These are phyloP conservation scores for Terfezia boudieri DNA, from an alignment of 495 filamentous ascomycete species.

Conservation along the genomic window DNA sequence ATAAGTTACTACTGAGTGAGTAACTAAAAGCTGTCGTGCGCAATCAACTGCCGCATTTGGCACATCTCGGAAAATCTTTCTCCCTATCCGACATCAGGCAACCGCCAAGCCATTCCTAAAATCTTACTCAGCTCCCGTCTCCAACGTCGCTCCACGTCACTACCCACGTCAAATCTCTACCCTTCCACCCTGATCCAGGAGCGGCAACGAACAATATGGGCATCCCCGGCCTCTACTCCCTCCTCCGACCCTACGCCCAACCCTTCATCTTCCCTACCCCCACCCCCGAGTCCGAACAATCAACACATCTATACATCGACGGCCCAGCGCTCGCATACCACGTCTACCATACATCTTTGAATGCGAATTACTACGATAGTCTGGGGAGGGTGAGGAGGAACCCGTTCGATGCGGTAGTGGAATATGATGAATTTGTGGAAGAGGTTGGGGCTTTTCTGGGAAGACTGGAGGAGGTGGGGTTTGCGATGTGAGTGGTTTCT, in stretches of 20 bases:
- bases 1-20: too few species aligned
- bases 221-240: constrained; percentile 37
- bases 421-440: constrained; percentile 36
- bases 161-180: too few species aligned
- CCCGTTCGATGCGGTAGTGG: constrained; percentile 32
- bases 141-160: too few species aligned
- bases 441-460: constrained; percentile 40
- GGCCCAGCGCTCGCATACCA: constrained; percentile 56
- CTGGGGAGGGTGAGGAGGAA: constrained; percentile 5
- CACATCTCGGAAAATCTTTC: too few species aligned
- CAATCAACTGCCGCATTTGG: too few species aligned
- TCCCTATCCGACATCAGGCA: too few species aligned
- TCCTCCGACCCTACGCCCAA: constrained; percentile 35
- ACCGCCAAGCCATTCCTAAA: too few species aligned
- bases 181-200: too few species aligned
- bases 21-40: too few species aligned
- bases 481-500: constrained; percentile 42
- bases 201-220: constrained; percentile 35
- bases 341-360: constrained; percentile 34
- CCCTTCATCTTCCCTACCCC: constrained; percentile 23
- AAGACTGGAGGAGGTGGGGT: constrained; percentile 26
- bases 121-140: too few species aligned
- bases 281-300: constrained; percentile 1
- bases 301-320: constrained; percentile 37
- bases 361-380: constrained; percentile 14